A percentile compares a stretch with the other conserved stretches of the same genome.
Evolutionary conservation across 2,329 filamentous ascomycete genomes (phyloP).

Genomic region (Beauveria caledonica): DNA sequence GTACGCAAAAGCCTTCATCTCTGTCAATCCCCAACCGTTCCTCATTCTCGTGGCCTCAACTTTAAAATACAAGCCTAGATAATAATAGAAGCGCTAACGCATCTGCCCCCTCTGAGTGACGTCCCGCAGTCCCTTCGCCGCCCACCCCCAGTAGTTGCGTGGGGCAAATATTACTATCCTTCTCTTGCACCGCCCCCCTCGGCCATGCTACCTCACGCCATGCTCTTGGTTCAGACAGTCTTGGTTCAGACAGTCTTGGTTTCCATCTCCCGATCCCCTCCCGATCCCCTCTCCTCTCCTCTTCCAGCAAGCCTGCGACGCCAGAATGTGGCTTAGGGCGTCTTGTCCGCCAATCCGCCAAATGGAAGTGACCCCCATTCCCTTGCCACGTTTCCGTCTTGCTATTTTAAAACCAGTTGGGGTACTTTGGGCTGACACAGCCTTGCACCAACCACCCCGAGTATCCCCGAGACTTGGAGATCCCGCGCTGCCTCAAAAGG

Average conservation of each 20-base stretch:
- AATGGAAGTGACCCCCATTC: too few relatives aligned
- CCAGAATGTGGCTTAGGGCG: neutral
- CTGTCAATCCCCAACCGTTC: neutral
- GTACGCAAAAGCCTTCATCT: neutral
- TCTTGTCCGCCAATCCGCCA: too few relatives aligned
- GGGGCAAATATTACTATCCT: constrained; percentile 7
- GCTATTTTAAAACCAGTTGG: neutral
- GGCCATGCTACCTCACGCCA: neutral
- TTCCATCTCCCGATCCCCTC: neutral
- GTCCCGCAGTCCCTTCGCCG: neutral
- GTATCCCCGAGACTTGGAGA: neutral
- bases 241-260: neutral
- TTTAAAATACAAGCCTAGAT: neutral
- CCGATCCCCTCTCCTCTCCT: too few relatives aligned
- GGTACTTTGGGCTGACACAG: neutral
- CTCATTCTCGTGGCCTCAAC: neutral
- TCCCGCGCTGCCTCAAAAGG: neutral
- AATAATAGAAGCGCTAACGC: constrained; percentile 3
- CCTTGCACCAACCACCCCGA: neutral
- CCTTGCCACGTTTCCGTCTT: neutral
- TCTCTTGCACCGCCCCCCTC: neutral
- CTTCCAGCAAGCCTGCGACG: neutral
- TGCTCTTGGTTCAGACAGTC: neutral
- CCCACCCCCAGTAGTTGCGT: neutral
- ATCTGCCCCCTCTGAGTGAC: too few relatives aligned